Base-by-base conservation (phyloP, 2,329 filamentous ascomycete species). In the Verticillium nonalfalfae region DNA sequence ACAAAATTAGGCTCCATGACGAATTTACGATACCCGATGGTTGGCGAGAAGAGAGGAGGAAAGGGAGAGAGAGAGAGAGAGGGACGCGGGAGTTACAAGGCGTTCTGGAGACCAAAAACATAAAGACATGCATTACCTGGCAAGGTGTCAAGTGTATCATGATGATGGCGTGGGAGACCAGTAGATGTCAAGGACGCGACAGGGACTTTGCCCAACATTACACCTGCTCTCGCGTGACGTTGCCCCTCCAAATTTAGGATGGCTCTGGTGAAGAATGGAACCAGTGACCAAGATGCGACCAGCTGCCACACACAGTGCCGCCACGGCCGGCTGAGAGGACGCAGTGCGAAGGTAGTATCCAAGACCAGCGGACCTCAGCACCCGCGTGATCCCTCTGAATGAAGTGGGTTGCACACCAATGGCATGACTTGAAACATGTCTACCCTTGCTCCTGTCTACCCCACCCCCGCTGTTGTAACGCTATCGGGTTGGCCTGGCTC, bases 1-100 rank as follows among this genome's bases (percentile, higher is more conserved):
- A 69, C 69, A 64, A 64, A 52, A 52, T 10, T 52, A 52, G 18
- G n/a, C 26, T 11, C 45, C 45, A 21, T 9, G 10, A 11, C 45
- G 45, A 2, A 5, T 50, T 52, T 10, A 21, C 45, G 18, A 52
- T 52, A 26, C 18, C 39, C 18, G 18, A 52, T 6, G n/a, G 45
- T 21, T 52, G 45, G 18, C 45, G 15, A 15, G 39, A 31, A 31
- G 26, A 31, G 26, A 31, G 26, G 5, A 31, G 26, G 26, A 31
- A 5, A 7, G 1, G 10, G n/a, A 26, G 45, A 52, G 15, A n/a
- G 1, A 18, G n/a, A 26, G n/a, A 52, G 15, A 52, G 6, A 10
- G 18, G 3, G 18, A 18, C 21, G 45, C 11, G 35, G 18, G n/a
- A 21, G n/a, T 52, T 26, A 52, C 18, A 11, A 21, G 45, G 45